Percentiles rank a stretch among this genome's conserved stretches.
Conservation (phyloP, 495 filamentous ascomycete species). For the Thermochaetoides thermophila region DNA sequence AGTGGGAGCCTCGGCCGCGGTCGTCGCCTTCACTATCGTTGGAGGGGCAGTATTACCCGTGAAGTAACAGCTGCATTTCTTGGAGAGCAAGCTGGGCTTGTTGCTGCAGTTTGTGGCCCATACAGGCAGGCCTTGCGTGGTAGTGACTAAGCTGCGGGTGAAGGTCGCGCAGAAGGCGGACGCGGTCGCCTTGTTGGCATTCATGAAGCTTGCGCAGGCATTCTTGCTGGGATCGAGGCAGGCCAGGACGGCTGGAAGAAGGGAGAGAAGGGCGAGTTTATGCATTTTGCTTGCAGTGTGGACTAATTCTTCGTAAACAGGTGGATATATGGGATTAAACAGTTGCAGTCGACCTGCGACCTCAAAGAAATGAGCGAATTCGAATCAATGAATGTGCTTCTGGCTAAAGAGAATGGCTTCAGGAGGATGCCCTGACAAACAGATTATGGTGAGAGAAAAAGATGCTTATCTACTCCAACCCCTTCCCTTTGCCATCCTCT, state of each 20-base stretch:
- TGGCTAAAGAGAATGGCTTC: too few relatives aligned
- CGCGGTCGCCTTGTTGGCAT: constrained; percentile 1
- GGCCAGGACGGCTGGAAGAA: constrained; percentile 4
- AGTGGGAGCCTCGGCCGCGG: too few relatives aligned
- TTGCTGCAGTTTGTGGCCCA: constrained; percentile 4
- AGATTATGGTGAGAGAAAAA: too few relatives aligned
- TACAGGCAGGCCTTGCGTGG: background rate
- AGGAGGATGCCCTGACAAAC: too few relatives aligned
- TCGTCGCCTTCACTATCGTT: too few relatives aligned
- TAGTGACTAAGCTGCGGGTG: constrained; percentile 1
- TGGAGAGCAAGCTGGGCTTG: constrained; percentile 4
- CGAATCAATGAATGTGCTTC: too few relatives aligned
- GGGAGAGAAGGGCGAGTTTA: constrained; percentile 1
- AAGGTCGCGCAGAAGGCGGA: constrained; percentile 4
- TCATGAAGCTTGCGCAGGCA: constrained; percentile 5
- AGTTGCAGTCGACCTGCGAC: too few relatives aligned
- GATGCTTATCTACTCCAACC: too few relatives aligned
- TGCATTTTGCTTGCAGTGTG: background rate
- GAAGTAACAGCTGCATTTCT: constrained; percentile 5
- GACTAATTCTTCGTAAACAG: too few relatives aligned
- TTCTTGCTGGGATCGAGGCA: constrained; percentile 1
- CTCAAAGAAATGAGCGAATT: too few relatives aligned
- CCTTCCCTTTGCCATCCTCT: too few relatives aligned
- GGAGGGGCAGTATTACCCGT: background rate
- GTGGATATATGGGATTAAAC: too few relatives aligned